Evolutionary conservation across 345 rosid species (phyloP).

Genomic region (Sisymbrium altissimum): DNA sequence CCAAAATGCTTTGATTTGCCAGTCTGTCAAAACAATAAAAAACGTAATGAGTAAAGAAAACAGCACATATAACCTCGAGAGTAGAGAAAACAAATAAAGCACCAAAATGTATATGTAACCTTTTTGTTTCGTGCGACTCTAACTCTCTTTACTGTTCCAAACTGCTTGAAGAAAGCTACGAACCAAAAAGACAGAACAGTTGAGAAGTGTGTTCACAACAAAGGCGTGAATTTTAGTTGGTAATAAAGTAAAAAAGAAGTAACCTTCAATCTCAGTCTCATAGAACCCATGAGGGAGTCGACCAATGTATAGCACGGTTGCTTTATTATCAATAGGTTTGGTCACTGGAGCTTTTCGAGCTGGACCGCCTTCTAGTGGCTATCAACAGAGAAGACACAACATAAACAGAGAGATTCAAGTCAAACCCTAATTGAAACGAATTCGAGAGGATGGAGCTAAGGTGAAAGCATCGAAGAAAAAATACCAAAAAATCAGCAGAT

Average conservation of each 20-base stretch:
- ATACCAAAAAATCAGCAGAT: conserved; percentile 77
- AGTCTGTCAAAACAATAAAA: conserved; percentile 47
- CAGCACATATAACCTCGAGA: neutral
- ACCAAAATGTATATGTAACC: conserved; percentile 36
- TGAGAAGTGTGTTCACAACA: neutral
- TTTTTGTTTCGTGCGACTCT: conserved; percentile 82
- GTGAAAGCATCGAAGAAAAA: neutral
- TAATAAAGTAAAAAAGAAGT: neutral
- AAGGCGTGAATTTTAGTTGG: neutral
- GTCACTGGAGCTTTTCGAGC: conserved; percentile 47
- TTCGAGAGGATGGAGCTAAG: neutral
- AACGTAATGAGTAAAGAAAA: neutral
- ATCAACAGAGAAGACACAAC: neutral
- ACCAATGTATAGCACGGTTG: conserved; percentile 77
- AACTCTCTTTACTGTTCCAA: conserved; percentile 77
- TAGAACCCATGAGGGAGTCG: conserved; percentile 93
- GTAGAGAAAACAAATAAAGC: neutral
- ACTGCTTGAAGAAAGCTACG: conserved; percentile 74
- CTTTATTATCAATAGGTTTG: conserved; percentile 37
- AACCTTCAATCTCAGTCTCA: conserved; percentile 87
- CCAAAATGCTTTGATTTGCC: conserved; percentile 96
- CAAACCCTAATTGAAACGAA: neutral
- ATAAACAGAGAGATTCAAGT: neutral
- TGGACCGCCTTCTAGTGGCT: conserved; percentile 85
- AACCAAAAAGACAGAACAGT: neutral